Evolutionary conservation across 805 yeast species (phyloP).

Genomic region (Candida sonorensis): DNA sequence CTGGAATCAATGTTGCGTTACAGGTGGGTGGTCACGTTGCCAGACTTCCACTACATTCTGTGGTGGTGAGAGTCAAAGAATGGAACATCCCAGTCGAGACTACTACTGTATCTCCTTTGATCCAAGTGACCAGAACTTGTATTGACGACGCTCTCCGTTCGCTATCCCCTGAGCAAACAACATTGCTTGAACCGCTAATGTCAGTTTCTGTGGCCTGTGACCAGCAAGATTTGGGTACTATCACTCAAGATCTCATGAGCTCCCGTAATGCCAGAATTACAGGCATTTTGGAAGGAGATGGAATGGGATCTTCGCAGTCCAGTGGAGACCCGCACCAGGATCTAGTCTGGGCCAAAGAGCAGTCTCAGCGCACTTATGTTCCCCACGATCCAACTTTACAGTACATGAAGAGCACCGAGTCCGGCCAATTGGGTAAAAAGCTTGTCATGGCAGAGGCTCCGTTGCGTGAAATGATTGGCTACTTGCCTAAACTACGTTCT

Average conservation of each 20-base stretch:
- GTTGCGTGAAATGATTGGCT: constrained; percentile 84
- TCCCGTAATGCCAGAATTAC: constrained; percentile 69
- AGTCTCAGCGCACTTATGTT: constrained; percentile 56
- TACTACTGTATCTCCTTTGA: constrained; percentile 30
- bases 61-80: constrained; percentile 44
- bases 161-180: constrained; percentile 29
- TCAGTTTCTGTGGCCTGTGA: constrained; percentile 56
- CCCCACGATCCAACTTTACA: constrained; percentile 71
- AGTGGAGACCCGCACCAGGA: too few species aligned
- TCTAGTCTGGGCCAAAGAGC: constrained; percentile 41
- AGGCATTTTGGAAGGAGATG: constrained; percentile 60
- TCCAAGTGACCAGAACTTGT: constrained; percentile 40
- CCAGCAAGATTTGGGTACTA: constrained; percentile 72
- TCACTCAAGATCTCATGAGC: constrained; percentile 77
- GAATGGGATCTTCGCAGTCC: too few species aligned
- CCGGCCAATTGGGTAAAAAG: constrained; percentile 39
- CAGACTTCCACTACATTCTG: constrained; percentile 51
- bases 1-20: constrained; percentile 55
- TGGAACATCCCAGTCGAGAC: constrained; percentile 52
- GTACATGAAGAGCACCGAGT: constrained; percentile 18
- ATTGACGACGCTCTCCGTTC: constrained; percentile 31
- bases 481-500: constrained; percentile 68
- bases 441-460: constrained; percentile 77
- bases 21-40: constrained; percentile 64
- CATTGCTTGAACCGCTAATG: constrained; percentile 86